phyloP scores from a whole-genome alignment of 78 protist genomes.

The Pigoraptor vietnamica region DNA sequence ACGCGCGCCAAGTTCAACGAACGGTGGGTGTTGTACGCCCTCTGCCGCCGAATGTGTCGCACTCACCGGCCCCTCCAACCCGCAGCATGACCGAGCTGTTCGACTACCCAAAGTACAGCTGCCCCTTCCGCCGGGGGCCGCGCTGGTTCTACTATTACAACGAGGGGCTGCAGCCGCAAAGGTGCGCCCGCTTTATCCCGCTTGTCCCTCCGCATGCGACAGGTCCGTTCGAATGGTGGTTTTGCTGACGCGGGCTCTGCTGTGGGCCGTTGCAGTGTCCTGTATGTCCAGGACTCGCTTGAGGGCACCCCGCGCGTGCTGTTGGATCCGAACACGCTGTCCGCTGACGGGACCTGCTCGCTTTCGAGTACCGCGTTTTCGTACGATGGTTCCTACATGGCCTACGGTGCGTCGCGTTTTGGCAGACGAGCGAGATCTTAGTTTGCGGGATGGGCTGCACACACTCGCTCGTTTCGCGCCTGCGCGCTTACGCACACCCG shows the following conservation, averaged over 20 bases:
- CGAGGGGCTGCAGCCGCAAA: constrained; percentile 51
- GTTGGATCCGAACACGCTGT: constrained; percentile 64
- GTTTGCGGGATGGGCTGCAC: too few species aligned
- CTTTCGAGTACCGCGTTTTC: neutral
- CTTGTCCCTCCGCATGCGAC: neutral
- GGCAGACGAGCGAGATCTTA: too few species aligned
- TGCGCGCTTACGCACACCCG: too few species aligned
- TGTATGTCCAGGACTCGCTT: neutral
- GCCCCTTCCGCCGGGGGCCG: constrained; percentile 7
- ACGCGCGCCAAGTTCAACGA: neutral
- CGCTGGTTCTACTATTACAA: constrained; percentile 31
- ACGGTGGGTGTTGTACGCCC: neutral
- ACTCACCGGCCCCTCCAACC: neutral
- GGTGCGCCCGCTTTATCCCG: neutral
- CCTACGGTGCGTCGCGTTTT: neutral
- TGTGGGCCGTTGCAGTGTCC: neutral
- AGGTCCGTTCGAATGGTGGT: neutral
- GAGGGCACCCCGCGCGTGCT: neutral
- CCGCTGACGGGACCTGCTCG: constrained; percentile 47
- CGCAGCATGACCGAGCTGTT: neutral
- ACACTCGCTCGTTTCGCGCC: too few species aligned
- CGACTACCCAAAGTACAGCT: constrained; percentile 9
- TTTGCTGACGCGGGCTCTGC: neutral
- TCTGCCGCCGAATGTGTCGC: too few species aligned
- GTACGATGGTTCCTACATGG: constrained; percentile 35